Evolutionary conservation across 495 filamentous ascomycete genomes (phyloP), one percentile per base, ranked within the genome.

Genomic region (Tetracladium setigerum): DNA sequence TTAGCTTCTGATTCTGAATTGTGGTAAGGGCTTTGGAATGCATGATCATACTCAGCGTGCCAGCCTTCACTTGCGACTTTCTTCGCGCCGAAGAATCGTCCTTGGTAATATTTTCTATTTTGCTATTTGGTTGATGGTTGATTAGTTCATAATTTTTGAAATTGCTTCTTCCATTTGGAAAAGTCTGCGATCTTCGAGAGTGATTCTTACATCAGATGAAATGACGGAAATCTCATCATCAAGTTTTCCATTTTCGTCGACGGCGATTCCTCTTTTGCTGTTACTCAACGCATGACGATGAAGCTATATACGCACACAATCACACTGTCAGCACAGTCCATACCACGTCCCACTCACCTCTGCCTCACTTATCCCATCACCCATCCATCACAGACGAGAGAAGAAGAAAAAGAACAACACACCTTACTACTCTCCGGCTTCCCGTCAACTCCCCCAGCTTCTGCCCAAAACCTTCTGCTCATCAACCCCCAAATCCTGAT

Each of bases 1-100:
- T 57, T 59, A 51, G 62, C 62, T 57, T 89, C 85, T 57, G 59
- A 70, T 30, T 87, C 54, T 0, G 84, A 84, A 62, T 89, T 84
- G 46, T 15, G 48, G 42, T 19, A 13, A 80, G 49, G 81, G 83
- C 6, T 79, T 70, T 8, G 81, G 69, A n/a, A 80, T 81, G 44
- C 27, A 53, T 15, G 11, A 15, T 2, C 35, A 15, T 39, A 31
- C 24, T 85, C 80, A 1, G 70, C 73, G 62, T 85, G 82, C 77
- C 78, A 82, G 46, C 72, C 67, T 18, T 52, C 61, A 48, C 65
- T 67, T 65, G 38, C 59, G 64, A 37, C 50, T 4, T 61, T 15
- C 33, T 46, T 46, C 2, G 43, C 43, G 6, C 43, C 43, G 30
- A 46, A 37, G 24, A 46, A 46, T 18, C 43, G 13, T 6, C 33